A percentile compares a stretch with the other conserved stretches of the same genome.
These are phyloP conservation scores for Cytospora piceae DNA, from an alignment of 2,329 filamentous ascomycete species.

Conservation along the genomic window DNA sequence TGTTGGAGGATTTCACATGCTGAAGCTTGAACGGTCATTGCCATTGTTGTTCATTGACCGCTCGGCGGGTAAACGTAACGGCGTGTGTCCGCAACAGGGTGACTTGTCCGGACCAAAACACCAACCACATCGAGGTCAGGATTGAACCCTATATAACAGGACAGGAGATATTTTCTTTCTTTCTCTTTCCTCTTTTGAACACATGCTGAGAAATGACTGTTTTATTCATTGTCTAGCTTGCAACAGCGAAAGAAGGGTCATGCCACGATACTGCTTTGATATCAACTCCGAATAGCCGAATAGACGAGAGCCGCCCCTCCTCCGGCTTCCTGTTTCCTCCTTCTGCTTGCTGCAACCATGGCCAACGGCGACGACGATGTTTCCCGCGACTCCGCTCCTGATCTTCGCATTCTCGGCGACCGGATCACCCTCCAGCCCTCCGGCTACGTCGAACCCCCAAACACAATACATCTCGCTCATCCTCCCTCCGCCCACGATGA, in stretches of 20 bases:
- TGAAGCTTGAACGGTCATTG: no score
- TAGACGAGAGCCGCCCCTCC: slow-evolving; percentile 20
- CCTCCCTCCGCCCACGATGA: slow-evolving; percentile 16
- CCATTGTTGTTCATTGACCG: no score
- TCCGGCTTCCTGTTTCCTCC: neutral
- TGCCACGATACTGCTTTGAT: neutral
- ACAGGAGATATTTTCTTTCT: neutral
- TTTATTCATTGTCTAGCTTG: neutral
- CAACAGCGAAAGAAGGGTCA: neutral
- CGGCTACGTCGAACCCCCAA: slow-evolving; percentile 61
- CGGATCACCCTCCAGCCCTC: slow-evolving; percentile 75
- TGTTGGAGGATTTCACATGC: slow-evolving; percentile 1
- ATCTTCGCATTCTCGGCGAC: slow-evolving; percentile 76
- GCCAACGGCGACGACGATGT: slow-evolving; percentile 42
- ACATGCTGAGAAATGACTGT: neutral
- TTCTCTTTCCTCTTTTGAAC: neutral
- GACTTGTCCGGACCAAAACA: no score
- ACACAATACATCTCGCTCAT: slow-evolving; percentile 22
- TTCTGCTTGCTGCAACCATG: slow-evolving; percentile 38
- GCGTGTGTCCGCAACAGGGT: no score
- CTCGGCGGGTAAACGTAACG: neutral
- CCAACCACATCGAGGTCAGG: neutral
- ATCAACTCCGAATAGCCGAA: neutral
- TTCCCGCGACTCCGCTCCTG: slow-evolving; percentile 64
- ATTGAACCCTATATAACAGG: neutral